Percentiles rank a stretch among this genome's conserved stretches.
Conservation (phyloP, 2,329 filamentous ascomycete species). For the Xylaria sp. region DNA sequence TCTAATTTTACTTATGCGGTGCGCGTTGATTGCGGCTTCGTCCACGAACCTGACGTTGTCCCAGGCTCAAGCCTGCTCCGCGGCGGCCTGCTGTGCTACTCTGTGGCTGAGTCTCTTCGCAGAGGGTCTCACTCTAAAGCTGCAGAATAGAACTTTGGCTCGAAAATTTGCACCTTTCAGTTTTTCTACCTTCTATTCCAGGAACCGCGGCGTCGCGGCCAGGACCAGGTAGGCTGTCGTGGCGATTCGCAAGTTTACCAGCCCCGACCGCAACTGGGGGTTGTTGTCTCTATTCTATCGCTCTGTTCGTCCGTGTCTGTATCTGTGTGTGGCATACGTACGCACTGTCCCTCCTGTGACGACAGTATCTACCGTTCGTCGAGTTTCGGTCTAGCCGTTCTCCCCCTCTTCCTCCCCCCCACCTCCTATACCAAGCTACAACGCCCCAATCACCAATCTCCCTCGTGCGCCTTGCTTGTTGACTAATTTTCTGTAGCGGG, state of each 20-base stretch:
- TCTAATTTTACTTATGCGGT: not conserved
- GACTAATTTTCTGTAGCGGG: constrained; percentile 41
- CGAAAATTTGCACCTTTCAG: not conserved
- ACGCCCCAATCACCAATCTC: not conserved
- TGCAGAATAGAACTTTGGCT: not conserved
- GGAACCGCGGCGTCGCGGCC: not conserved
- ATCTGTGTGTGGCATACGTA: not conserved
- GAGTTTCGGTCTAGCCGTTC: not conserved
- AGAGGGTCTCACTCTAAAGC: not conserved
- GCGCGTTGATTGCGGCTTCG: not conserved
- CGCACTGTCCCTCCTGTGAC: not conserved
- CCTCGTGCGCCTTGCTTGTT: not conserved
- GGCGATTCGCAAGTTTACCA: not conserved
- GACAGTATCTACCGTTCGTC: not conserved
- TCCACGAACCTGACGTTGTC: not conserved
- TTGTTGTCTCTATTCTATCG: not conserved
- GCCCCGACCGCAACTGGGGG: not conserved
- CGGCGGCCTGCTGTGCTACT: not conserved
- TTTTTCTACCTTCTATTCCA: not conserved
- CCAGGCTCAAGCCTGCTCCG: not conserved
- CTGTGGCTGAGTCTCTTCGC: not conserved
- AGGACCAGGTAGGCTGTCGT: not conserved
- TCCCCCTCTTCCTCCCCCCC: too few relatives aligned
- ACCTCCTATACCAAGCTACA: too few relatives aligned
- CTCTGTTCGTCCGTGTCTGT: too few relatives aligned